Base-by-base conservation (phyloP, 2,329 filamentous ascomycete genomes). In the Colletotrichum sp. region DNA sequence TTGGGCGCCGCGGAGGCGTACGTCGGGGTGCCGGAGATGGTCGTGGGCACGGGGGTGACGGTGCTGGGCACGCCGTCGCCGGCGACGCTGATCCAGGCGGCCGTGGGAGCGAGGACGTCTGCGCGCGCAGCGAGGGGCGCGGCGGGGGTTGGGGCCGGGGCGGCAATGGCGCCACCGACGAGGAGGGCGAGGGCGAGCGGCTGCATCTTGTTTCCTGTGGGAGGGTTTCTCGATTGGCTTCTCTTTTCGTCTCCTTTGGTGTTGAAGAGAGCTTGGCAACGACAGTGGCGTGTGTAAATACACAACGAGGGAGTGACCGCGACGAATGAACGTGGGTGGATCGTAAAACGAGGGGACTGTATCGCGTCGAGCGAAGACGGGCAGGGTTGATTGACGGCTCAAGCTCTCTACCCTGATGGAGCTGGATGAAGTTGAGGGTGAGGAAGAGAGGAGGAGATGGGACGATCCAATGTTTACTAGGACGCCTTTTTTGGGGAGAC, bases 1-100 rank as follows among this genome's bases (percentile, higher is more conserved):
- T 88, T 85, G 34, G 88, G 86, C 36, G 87, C 86, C 28, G 82
- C 84, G 65, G 86, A 81, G 22, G 82, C 75, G 16, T 83, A 74
- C 26, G 81, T 82, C 6, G 88, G 84, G n/a, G 84, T 86, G 66
- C 89, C 89, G 77, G 82, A 81, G 76, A 89, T 80, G 28, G 88
- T 89, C 60, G 85, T 89, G 34, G 85, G 78, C 15, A 86, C 83
- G 15, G 90, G 90, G 13, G 90, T 91, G 75, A 88, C 82, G 12
- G 90, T 91, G 62, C 81, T 84, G 18, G 89, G 86, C 39, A 82
- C 82, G 78, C 88, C 88, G 59, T 88, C 84, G 67, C 86, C 84
- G 80, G 88, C 84, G 76, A 92, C 87, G 6, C 84, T 86, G 63
- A 91, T 88, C 90, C 90, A 92, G 39, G 87, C 84, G 24, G 85